phyloP scores from a whole-genome alignment of 2,329 filamentous ascomycete genomes.

The Grosmannia huntii region DNA sequence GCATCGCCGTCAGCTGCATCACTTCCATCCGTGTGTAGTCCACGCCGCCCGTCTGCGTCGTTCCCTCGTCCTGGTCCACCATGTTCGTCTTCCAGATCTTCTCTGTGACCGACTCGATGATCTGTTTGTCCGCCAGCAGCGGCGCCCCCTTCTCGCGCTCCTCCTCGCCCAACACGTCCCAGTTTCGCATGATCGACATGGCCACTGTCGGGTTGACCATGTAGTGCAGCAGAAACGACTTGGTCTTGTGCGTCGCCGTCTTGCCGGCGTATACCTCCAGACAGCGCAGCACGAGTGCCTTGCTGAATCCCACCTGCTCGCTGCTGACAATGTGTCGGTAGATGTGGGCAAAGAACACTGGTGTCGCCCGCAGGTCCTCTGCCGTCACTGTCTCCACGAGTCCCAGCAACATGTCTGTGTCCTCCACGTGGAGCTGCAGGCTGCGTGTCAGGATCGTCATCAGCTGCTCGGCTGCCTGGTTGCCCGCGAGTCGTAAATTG shows the following conservation, averaged over 20 bases:
- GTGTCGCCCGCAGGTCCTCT: conserved; percentile 66
- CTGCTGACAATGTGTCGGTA: conserved; percentile 75
- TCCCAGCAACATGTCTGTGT: conserved; percentile 73
- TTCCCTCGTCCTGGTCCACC: conserved; percentile 60
- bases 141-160: conserved; percentile 36
- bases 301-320: conserved; percentile 77
- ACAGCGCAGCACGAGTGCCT: conserved; percentile 67
- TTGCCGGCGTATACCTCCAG: conserved; percentile 77
- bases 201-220: conserved; percentile 93
- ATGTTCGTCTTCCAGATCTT: conserved; percentile 90
- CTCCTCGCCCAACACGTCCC: conserved; percentile 44
- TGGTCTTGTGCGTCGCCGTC: conserved; percentile 72
- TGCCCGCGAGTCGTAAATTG: conserved; percentile 66
- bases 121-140: conserved; percentile 65
- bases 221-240: conserved; percentile 83
- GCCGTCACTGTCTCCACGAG: conserved; percentile 74
- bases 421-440: conserved; percentile 58
- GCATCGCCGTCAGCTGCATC: conserved; percentile 82
- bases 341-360: conserved; percentile 68
- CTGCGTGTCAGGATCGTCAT: conserved; percentile 77
- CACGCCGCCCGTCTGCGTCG: conserved; percentile 71
- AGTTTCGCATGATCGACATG: conserved; percentile 85
- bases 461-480: conserved; percentile 80
- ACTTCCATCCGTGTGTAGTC: conserved; percentile 95
- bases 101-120: conserved; percentile 82